Conservation (phyloP, 768 basidiomycete species). For the Filobasidium floriforme region DNA sequence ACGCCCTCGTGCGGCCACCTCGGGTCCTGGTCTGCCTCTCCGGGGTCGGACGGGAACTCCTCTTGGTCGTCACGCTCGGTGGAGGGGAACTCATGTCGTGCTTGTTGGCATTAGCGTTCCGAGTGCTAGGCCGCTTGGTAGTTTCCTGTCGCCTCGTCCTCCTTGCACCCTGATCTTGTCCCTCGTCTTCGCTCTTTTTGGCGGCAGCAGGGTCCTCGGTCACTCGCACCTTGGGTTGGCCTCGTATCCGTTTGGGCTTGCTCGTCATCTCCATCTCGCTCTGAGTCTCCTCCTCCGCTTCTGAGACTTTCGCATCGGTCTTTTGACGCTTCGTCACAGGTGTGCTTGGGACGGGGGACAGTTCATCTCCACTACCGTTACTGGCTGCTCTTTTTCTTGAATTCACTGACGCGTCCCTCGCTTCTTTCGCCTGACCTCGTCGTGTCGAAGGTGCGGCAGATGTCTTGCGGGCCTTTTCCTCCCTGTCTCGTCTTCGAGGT, state of each 20-base stretch:
- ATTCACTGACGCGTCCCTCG: background rate
- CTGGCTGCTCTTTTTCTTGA: background rate
- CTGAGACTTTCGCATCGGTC: background rate
- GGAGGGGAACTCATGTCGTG: constrained; percentile 1
- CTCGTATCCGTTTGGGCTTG: background rate
- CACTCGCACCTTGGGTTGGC: background rate
- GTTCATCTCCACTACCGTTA: background rate
- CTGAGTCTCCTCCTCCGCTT: background rate
- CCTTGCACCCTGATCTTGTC: constrained; percentile 4
- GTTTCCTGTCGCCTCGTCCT: constrained; percentile 21
- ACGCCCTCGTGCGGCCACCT: constrained; percentile 7
- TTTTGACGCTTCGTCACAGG: background rate
- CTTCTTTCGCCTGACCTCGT: background rate
- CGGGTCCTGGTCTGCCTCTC: constrained; percentile 10
- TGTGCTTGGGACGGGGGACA: background rate
- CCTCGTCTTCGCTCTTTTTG: constrained; percentile 11
- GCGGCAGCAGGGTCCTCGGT: background rate
- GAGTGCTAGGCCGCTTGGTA: constrained; percentile 21
- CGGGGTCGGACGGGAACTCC: constrained; percentile 3
- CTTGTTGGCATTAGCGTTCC: background rate
- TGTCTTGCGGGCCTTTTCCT: background rate
- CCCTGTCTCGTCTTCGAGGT: background rate
- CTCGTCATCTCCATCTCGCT: background rate
- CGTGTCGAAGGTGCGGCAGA: no score
- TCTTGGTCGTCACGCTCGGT: background rate